Evolutionary conservation across 2,329 filamentous ascomycete species (phyloP).

Genomic region (Zopfia rhizophila): DNA sequence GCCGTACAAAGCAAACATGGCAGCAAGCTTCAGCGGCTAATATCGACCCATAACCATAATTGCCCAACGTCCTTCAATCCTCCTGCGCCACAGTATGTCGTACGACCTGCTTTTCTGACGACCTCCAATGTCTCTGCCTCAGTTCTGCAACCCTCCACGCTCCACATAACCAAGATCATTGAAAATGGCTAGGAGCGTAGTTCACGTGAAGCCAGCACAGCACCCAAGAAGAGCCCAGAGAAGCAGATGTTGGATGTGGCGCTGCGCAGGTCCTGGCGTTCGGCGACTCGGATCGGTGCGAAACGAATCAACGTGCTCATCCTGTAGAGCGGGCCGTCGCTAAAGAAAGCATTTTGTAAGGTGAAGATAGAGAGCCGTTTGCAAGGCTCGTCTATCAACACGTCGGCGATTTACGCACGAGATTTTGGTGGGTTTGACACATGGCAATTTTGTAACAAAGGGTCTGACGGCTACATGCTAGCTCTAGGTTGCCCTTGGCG

Average conservation of each 20-base stretch:
- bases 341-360: conserved; percentile 25
- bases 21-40: too few relatives aligned
- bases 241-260: conserved; percentile 13
- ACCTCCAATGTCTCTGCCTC: too few relatives aligned
- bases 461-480: conserved; percentile 16
- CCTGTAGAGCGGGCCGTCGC: conserved; percentile 14
- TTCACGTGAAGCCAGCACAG: too few relatives aligned
- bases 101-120: too few relatives aligned
- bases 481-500: too few relatives aligned
- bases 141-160: too few relatives aligned
- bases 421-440: conserved; percentile 25
- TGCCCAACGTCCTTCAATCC: too few relatives aligned
- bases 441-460: conserved; percentile 33
- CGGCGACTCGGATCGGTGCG: conserved; percentile 33
- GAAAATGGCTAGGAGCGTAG: too few relatives aligned
- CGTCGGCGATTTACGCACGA: conserved; percentile 3
- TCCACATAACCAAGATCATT: too few relatives aligned
- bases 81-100: too few relatives aligned
- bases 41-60: too few relatives aligned
- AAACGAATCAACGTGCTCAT: conserved; percentile 29
- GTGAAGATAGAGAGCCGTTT: conserved; percentile 19
- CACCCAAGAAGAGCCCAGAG: background rate
- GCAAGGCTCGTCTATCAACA: conserved; percentile 19
- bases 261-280: conserved; percentile 21
- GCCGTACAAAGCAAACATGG: too few relatives aligned